Evolutionary conservation across 2,329 filamentous ascomycete genomes (phyloP).

Genomic region (Aspergillus felis): DNA sequence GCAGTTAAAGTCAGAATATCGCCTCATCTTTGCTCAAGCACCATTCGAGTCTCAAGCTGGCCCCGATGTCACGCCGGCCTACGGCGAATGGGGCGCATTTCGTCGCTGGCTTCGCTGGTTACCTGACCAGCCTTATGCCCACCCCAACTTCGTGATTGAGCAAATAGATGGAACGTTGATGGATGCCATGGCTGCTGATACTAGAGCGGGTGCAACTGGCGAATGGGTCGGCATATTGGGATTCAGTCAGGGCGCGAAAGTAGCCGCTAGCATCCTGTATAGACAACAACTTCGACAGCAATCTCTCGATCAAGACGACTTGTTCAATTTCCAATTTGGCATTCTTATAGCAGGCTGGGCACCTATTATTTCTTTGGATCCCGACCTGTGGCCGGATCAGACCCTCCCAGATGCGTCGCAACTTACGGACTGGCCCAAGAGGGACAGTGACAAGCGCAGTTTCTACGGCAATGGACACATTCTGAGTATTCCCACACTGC

Average conservation of each 20-base stretch:
- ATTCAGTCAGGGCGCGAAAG: constrained; percentile 64
- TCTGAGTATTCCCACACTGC: constrained; percentile 58
- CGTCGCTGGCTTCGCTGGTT: constrained; percentile 61
- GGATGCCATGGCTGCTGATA: constrained; percentile 48
- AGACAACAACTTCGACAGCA: constrained; percentile 52
- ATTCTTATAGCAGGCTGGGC: constrained; percentile 60
- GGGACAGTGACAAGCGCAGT: background rate
- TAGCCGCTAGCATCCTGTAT: constrained; percentile 57
- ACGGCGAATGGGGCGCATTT: constrained; percentile 64
- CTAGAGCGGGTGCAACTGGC: constrained; percentile 48
- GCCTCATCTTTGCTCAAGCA: constrained; percentile 68
- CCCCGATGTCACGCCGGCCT: constrained; percentile 61
- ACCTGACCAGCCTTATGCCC: constrained; percentile 52
- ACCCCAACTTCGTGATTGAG: constrained; percentile 36
- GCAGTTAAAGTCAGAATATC: constrained; percentile 56
- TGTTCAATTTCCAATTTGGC: constrained; percentile 54
- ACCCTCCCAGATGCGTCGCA: background rate
- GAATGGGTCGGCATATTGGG: constrained; percentile 60
- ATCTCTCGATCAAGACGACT: constrained; percentile 14
- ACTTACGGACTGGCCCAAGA: background rate
- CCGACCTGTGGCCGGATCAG: background rate
- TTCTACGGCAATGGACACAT: constrained; percentile 17
- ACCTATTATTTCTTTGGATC: constrained; percentile 50
- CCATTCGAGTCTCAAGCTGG: constrained; percentile 62
- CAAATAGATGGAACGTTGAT: constrained; percentile 32